Conservation (phyloP, 139 green algal genomes). For the Dunaliella sp. region DNA sequence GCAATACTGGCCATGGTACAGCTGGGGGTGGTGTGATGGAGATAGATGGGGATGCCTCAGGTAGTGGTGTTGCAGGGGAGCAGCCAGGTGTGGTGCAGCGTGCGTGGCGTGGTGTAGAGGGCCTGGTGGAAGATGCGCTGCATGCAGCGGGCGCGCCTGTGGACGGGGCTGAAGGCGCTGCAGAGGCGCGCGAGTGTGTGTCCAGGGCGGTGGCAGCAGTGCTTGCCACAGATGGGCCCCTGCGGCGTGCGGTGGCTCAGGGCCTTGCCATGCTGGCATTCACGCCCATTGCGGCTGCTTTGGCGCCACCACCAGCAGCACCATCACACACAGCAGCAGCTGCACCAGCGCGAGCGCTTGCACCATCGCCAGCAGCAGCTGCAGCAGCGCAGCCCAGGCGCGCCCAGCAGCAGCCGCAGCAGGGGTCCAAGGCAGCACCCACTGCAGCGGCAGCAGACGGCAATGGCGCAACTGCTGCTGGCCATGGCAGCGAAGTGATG, state of each 20-base stretch:
- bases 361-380: background rate
- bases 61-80: no score
- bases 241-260: conserved; percentile 40
- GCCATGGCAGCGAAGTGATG: background rate
- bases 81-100: no score
- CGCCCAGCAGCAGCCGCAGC: background rate
- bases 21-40: background rate
- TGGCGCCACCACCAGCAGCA: background rate
- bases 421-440: background rate
- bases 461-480: conserved; percentile 19
- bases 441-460: conserved; percentile 25
- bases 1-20: background rate
- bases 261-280: conserved; percentile 51
- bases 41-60: background rate
- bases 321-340: background rate
- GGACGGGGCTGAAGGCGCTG: background rate
- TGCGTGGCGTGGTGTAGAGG: conserved; percentile 1
- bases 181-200: conserved; percentile 25
- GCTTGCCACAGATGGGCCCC: conserved; percentile 40
- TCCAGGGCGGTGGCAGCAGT: conserved; percentile 34
- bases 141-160: background rate
- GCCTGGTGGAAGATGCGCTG: conserved; percentile 11
- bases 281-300: conserved; percentile 22
- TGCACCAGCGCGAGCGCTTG: no score
- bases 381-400: background rate